Evolutionary conservation across 208 protist species (phyloP), one percentile per base, ranked within the genome.

Genomic region (Trichomonas gallinae): DNA sequence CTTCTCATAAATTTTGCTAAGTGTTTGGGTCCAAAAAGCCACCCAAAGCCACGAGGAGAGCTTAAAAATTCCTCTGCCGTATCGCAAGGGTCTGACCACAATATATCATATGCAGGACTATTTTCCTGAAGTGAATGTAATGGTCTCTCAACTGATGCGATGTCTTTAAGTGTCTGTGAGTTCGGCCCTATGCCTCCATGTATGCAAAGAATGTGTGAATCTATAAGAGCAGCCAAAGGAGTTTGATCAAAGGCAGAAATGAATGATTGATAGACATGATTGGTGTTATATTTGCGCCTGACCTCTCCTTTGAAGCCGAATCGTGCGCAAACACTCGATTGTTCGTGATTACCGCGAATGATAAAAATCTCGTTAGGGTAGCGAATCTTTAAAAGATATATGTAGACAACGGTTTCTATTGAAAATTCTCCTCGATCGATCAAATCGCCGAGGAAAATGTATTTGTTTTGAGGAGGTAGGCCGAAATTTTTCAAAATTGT

Each of bases 321-420:
- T 2, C 98, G 97, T 98, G 98, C 98, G 23, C 98, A 99, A 96
- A 99, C 98, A 96, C 98, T 98, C 63, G 98, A 96, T 45, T 96
- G 98, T 96, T 99, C 98, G 97, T 99, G 98, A 96, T 99, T 99
- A 13, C 98, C 98, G 81, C 98, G 97, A 13, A 99, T 96, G 0
- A 99, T 97, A 31, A 98, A 98, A 63, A 99, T 98, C 63, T 97
- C 96, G 42, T 98, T 97, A 40, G 98, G 98, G 44, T 99, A 99
- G 2, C 38, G 11, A n/a, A 96, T 26, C 46, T 81, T 83, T 0
- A 96, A 9, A 4, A n/a, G 2, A 31, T 42, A 44, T 31, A 96
- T 36, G 10, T 51, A 82, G 0, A 40, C 26, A 46, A 96, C 10
- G 13, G 42, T 49, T 81, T 96, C 93, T n/a, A 81, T 46, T 36